Conservation (phyloP, 192 early-diverging fungal species). For the Borealophlyctis nickersoniae region DNA sequence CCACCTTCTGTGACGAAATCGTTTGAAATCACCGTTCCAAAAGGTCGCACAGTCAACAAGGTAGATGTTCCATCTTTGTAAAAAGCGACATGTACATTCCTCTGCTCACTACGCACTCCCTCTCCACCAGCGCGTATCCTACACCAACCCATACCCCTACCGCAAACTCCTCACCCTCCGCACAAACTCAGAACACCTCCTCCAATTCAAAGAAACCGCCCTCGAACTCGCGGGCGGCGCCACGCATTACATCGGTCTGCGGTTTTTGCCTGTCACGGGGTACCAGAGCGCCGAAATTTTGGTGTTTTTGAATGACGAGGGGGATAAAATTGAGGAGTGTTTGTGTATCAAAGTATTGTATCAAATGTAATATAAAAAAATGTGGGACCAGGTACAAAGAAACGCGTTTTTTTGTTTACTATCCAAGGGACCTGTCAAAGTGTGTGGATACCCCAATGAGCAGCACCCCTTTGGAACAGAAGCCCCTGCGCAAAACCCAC, state of each 20-base stretch:
- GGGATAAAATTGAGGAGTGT: constrained; percentile 50
- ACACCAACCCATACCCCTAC: constrained; percentile 51
- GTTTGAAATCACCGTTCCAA: constrained; percentile 44
- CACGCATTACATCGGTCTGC: constrained; percentile 46
- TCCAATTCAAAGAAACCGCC: constrained; percentile 41
- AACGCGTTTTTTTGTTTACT: too few relatives aligned
- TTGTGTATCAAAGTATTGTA: constrained; percentile 39
- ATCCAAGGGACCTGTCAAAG: too few relatives aligned
- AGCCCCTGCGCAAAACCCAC: too few relatives aligned
- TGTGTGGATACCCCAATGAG: too few relatives aligned
- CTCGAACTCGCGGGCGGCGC: constrained; percentile 37
- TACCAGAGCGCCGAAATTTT: constrained; percentile 28
- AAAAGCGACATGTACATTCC: too few relatives aligned
- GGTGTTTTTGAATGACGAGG: constrained; percentile 53
- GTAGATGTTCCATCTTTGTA: constrained; percentile 19
- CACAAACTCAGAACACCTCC: constrained; percentile 38
- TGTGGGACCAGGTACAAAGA: not conserved
- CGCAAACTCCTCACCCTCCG: constrained; percentile 36
- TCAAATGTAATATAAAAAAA: too few relatives aligned
- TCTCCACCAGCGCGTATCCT: constrained; percentile 46
- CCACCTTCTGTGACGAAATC: constrained; percentile 44
- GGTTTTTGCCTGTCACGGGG: constrained; percentile 26
- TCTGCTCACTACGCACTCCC: too few relatives aligned
- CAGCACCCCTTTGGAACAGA: too few relatives aligned
- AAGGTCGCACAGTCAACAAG: constrained; percentile 40